Percentiles rank a stretch among this genome's conserved stretches.
Conservation (phyloP, 73 alveolate genomes). For the Diophrys appendiculata region DNA sequence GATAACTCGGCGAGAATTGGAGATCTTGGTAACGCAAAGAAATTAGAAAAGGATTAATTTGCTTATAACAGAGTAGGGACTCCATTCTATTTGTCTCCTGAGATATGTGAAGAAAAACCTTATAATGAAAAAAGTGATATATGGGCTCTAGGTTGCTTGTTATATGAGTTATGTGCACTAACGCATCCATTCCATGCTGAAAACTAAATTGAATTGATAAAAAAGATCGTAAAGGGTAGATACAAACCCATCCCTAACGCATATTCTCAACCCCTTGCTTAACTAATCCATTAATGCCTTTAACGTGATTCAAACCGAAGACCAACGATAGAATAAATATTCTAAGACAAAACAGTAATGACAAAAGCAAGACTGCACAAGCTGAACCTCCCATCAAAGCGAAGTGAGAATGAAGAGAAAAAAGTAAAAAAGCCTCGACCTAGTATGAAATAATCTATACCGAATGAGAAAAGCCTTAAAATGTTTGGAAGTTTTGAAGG, state of each 20-base stretch:
- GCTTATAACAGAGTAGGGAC: constrained; percentile 71
- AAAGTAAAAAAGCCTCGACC: too few species aligned
- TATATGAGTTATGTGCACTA: constrained; percentile 19
- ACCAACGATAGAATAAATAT: neutral
- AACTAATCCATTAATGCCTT: constrained; percentile 60
- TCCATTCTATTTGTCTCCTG: constrained; percentile 98
- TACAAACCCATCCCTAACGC: constrained; percentile 76
- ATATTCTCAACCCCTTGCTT: constrained; percentile 67
- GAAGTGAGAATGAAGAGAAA: too few species aligned
- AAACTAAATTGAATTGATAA: constrained; percentile 12
- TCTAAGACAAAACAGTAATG: neutral
- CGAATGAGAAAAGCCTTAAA: too few species aligned
- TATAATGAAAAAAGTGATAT: constrained; percentile 85
- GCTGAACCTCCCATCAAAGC: neutral
- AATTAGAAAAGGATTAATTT: constrained; percentile 31
- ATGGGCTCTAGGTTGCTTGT: constrained; percentile 66
- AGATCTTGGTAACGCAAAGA: constrained; percentile 76
- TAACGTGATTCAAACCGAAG: neutral
- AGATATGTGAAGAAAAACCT: constrained; percentile 94
- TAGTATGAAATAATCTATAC: too few species aligned
- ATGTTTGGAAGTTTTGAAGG: too few species aligned
- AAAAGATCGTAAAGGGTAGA: constrained; percentile 24
- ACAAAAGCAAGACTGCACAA: neutral
- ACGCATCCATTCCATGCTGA: constrained; percentile 20
- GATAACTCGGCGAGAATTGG: constrained; percentile 71